Percentiles rank a stretch among this genome's conserved stretches.
Conservation (phyloP, 768 basidiomycete species). For the Tephrocybe sp. region DNA sequence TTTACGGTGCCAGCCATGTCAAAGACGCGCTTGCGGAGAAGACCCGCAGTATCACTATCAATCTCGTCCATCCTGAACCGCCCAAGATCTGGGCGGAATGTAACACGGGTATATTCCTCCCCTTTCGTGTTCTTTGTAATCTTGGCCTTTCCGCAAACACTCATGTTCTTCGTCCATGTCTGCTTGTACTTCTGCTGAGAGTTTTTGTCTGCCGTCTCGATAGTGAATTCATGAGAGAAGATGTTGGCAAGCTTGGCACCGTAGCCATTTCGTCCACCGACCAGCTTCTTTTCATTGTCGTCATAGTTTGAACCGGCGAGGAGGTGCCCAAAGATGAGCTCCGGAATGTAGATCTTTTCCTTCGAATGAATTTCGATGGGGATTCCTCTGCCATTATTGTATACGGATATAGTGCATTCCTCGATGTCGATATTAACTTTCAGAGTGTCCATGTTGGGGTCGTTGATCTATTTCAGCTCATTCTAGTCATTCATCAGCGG, state of each 20-base stretch:
- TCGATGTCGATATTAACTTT: constrained; percentile 87
- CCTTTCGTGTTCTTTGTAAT: constrained; percentile 86
- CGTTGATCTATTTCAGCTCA: constrained; percentile 69
- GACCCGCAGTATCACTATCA: constrained; percentile 85
- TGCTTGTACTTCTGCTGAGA: constrained; percentile 90
- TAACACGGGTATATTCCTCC: constrained; percentile 91
- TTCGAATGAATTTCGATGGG: constrained; percentile 93
- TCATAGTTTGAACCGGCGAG: constrained; percentile 96
- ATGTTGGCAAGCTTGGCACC: constrained; percentile 98
- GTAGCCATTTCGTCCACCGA: constrained; percentile 97
- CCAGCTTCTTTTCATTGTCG: constrained; percentile 97
- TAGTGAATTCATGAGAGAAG: constrained; percentile 92
- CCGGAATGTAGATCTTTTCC: constrained; percentile 94
- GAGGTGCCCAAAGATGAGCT: constrained; percentile 95
- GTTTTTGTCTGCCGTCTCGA: constrained; percentile 93
- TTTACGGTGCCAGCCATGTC: constrained; percentile 96
- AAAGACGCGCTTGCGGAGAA: constrained; percentile 91
- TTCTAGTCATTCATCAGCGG: not conserved
- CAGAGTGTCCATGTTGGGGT: constrained; percentile 84
- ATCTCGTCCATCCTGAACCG: constrained; percentile 91
- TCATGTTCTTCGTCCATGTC: constrained; percentile 93
- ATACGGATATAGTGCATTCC: constrained; percentile 82
- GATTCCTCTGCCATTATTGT: constrained; percentile 95
- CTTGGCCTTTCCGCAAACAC: constrained; percentile 81
- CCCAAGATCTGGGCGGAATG: constrained; percentile 88